phyloP scores from a whole-genome alignment of 805 yeast genomes.

The Wickerhamomyces chaumierensis region DNA sequence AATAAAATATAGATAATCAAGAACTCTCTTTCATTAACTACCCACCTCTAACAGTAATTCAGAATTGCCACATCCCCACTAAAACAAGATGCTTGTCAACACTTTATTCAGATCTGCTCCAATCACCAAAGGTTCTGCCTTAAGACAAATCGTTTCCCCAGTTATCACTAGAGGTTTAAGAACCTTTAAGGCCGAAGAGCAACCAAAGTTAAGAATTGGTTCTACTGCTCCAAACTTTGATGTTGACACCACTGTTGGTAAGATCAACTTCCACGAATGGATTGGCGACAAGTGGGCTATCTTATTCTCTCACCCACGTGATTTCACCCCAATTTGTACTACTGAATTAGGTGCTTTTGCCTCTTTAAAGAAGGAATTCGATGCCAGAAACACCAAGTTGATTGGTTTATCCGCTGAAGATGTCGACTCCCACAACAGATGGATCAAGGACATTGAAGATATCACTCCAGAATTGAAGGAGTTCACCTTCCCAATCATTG shows the following conservation, averaged over 20 bases:
- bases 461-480: conserved; percentile 54
- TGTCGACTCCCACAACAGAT: conserved; percentile 65
- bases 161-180: conserved; percentile 24
- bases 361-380: conserved; percentile 77
- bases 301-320: conserved; percentile 90
- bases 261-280: conserved; percentile 78
- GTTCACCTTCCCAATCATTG: conserved; percentile 83
- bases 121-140: conserved; percentile 12
- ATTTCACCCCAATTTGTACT: conserved; percentile 94
- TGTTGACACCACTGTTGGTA: conserved; percentile 75
- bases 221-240: conserved; percentile 80
- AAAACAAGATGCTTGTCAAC: conserved; percentile 18
- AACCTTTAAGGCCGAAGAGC: conserved; percentile 41
- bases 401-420: conserved; percentile 86
- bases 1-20: too few species aligned
- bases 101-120: conserved; percentile 17
- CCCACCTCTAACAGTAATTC: too few species aligned
- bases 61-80: too few species aligned
- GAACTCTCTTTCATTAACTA: too few species aligned
- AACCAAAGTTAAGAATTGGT: conserved; percentile 67
- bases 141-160: conserved; percentile 7
- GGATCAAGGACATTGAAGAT: conserved; percentile 91
- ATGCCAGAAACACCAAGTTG: conserved; percentile 74
- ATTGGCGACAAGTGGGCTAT: conserved; percentile 82
- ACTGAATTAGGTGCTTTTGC: conserved; percentile 94